Percentiles rank a stretch among this genome's conserved stretches.
These are phyloP conservation scores for Schrenkiella parvula DNA, from an alignment of 345 rosid genomes.

Conservation along the genomic window DNA sequence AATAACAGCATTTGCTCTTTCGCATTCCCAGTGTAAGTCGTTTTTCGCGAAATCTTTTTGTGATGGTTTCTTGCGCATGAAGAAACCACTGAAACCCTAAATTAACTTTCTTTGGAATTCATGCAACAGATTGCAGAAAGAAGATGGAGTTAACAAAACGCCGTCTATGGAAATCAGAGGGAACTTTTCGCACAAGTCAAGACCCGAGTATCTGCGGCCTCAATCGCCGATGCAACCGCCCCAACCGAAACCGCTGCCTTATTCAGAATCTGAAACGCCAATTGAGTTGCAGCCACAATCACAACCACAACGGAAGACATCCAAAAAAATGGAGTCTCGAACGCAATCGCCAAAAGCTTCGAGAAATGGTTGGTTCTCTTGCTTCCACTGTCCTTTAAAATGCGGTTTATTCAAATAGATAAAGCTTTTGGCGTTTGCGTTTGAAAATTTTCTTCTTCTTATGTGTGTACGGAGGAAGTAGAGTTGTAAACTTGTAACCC, in stretches of 20 bases:
- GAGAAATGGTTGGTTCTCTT: constrained; percentile 42
- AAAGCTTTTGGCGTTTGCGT: constrained; percentile 12
- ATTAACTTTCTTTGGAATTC: background rate
- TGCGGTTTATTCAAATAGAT: background rate
- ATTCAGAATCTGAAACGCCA: background rate
- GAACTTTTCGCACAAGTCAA: background rate
- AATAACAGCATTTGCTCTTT: constrained; percentile 52
- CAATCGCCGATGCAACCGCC: constrained; percentile 11
- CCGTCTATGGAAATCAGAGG: constrained; percentile 9
- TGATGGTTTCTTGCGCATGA: background rate
- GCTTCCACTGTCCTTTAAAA: constrained; percentile 50
- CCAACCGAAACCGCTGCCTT: background rate
- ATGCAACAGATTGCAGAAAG: constrained; percentile 39
- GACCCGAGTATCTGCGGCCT: constrained; percentile 14
- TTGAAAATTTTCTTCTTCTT: background rate
- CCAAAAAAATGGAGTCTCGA: background rate
- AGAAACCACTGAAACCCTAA: constrained; percentile 10
- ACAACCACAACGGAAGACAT: background rate
- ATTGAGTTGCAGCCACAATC: background rate
- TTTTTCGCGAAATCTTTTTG: background rate
- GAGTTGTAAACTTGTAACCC: background rate
- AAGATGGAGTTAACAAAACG: constrained; percentile 18
- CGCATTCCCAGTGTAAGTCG: constrained; percentile 67
- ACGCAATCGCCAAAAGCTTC: constrained; percentile 20
- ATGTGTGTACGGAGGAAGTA: background rate